Evolutionary conservation across 306 rosid genomes (phyloP).

Genomic region (Parietaria judaica): DNA sequence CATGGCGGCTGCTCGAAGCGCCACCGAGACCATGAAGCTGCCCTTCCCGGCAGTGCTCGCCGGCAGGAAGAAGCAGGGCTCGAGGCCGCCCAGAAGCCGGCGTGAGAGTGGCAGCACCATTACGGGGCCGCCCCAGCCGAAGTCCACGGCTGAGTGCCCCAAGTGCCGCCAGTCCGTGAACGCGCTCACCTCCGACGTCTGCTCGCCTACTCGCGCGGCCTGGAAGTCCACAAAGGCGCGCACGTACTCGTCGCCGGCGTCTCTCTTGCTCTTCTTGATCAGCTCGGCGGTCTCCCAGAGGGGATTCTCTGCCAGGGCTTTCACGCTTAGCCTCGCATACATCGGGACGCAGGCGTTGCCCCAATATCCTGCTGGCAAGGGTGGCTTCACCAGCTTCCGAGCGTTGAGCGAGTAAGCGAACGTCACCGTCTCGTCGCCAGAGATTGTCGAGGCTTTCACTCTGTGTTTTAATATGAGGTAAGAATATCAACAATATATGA

Average conservation of each 20-base stretch:
- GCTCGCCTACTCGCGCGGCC: constrained; percentile 47
- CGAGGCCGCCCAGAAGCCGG: constrained; percentile 65
- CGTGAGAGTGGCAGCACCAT: constrained; percentile 66
- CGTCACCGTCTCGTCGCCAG: constrained; percentile 45
- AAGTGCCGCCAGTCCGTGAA: constrained; percentile 93
- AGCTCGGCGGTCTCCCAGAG: constrained; percentile 62
- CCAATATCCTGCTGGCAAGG: constrained; percentile 63
- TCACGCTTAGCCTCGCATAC: constrained; percentile 46
- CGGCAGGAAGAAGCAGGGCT: constrained; percentile 82
- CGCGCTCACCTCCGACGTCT: constrained; percentile 61
- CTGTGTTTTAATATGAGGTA: constrained; percentile 19
- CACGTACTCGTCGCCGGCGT: constrained; percentile 57
- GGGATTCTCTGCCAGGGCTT: constrained; percentile 43
- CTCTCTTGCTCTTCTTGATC: constrained; percentile 65
- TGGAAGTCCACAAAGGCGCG: constrained; percentile 65
- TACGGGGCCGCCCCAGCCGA: constrained; percentile 94
- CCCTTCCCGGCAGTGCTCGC: constrained; percentile 20
- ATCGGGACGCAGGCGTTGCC: constrained; percentile 83
- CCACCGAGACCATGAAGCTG: constrained; percentile 64
- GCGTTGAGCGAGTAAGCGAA: constrained; percentile 64
- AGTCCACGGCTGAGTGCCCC: constrained; percentile 77
- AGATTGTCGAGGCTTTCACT: constrained; percentile 37
- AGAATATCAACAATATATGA: too few species aligned
- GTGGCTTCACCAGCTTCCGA: constrained; percentile 44
- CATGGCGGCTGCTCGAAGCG: constrained; percentile 43